These are phyloP conservation scores for Fusarium verticillioides DNA, from an alignment of 2,329 filamentous ascomycete species.

Conservation along the genomic window DNA sequence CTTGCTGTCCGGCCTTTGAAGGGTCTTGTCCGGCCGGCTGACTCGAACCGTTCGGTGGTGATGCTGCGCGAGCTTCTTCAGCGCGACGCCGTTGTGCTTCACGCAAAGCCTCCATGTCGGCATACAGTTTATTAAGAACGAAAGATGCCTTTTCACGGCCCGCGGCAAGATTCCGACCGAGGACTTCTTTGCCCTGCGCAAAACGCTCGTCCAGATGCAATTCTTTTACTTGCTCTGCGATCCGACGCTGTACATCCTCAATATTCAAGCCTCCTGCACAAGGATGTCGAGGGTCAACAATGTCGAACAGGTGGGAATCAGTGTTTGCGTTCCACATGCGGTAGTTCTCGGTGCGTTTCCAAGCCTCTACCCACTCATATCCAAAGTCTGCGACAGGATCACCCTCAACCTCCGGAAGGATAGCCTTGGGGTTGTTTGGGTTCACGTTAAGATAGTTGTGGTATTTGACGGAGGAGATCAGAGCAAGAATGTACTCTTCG, in stretches of 20 bases:
- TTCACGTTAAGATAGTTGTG: conserved; percentile 76
- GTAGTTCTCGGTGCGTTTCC: conserved; percentile 91
- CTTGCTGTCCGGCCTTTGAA: conserved; percentile 58
- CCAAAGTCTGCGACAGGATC: conserved; percentile 89
- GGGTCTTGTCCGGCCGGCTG: conserved; percentile 40
- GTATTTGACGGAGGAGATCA: conserved; percentile 91
- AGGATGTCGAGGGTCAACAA: conserved; percentile 92
- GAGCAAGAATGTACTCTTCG: conserved; percentile 91
- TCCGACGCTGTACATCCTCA: conserved; percentile 90
- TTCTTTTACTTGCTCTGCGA: conserved; percentile 92
- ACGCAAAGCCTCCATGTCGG: conserved; percentile 79
- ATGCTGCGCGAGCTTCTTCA: conserved; percentile 51
- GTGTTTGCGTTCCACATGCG: conserved; percentile 84
- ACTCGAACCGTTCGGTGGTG: conserved; percentile 9
- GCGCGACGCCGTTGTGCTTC: conserved; percentile 57
- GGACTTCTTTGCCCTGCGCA: conserved; percentile 81
- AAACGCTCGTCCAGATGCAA: conserved; percentile 93
- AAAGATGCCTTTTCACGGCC: conserved; percentile 89
- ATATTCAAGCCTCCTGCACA: conserved; percentile 93
- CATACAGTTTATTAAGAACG: conserved; percentile 88
- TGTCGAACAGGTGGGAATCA: conserved; percentile 91
- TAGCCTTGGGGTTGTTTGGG: conserved; percentile 74
- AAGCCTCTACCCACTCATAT: conserved; percentile 84
- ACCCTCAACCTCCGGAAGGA: conserved; percentile 77
- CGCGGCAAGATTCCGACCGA: conserved; percentile 89